phyloP scores from a whole-genome alignment of 495 filamentous ascomycete genomes.

The Astrocystis sublimbata region DNA sequence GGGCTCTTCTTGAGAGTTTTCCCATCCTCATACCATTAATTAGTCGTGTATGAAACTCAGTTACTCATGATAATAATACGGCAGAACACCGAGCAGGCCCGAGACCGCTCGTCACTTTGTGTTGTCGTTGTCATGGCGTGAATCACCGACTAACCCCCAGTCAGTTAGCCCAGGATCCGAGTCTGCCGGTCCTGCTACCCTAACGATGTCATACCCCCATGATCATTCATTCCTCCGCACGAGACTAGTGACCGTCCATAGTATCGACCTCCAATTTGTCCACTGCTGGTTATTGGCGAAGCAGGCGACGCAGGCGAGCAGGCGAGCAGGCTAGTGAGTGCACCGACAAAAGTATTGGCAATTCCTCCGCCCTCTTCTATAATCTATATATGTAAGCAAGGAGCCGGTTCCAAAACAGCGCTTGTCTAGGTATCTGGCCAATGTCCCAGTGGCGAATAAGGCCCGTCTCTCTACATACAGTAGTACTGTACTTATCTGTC shows the following conservation, averaged over 20 bases:
- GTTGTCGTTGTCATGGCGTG: neutral
- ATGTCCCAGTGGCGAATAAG: slow-evolving; percentile 7
- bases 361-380: too few species aligned
- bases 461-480: too few species aligned
- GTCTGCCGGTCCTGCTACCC: neutral
- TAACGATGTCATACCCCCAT: neutral
- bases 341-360: neutral
- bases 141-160: neutral
- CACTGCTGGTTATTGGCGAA: neutral
- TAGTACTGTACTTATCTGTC: too few species aligned
- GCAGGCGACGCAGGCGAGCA: too few species aligned
- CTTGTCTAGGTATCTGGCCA: neutral
- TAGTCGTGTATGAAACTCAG: too few species aligned
- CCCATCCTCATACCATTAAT: too few species aligned
- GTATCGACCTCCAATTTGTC: neutral
- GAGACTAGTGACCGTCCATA: neutral
- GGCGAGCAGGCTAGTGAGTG: neutral
- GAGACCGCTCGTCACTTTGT: too few species aligned
- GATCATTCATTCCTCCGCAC: neutral
- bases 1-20: too few species aligned
- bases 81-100: too few species aligned
- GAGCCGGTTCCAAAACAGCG: neutral
- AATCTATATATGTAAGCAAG: too few species aligned
- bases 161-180: neutral
- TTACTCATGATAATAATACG: too few species aligned